Conservation (phyloP, 495 filamentous ascomycete genomes). For the Penicillium macrosclerotiorum region DNA sequence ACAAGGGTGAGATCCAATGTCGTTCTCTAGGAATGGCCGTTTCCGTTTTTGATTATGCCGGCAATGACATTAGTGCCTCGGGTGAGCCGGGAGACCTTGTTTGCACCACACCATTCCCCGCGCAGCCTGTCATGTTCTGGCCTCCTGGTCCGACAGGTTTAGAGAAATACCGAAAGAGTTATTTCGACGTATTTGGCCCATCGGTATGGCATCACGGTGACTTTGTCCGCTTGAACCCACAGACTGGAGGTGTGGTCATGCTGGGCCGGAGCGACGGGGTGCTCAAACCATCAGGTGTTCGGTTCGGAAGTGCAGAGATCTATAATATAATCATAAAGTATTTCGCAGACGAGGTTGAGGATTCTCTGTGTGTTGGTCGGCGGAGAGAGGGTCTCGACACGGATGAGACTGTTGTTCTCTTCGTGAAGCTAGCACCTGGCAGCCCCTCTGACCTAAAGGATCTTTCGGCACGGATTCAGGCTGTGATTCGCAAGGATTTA, state of each 20-base stretch:
- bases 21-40: conserved; percentile 90
- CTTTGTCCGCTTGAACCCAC: conserved; percentile 73
- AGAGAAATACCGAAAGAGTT: conserved; percentile 73
- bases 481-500: conserved; percentile 65
- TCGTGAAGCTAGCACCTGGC: conserved; percentile 64
- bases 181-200: conserved; percentile 77
- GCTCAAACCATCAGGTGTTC: conserved; percentile 80
- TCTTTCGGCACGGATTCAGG: conserved; percentile 59
- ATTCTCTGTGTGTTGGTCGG: conserved; percentile 81
- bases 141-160: conserved; percentile 60
- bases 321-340: conserved; percentile 85
- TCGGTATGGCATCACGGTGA: conserved; percentile 93
- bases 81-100: conserved; percentile 87
- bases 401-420: conserved; percentile 85
- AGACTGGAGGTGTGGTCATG: conserved; percentile 79
- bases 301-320: conserved; percentile 88
- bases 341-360: conserved; percentile 73
- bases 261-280: conserved; percentile 88
- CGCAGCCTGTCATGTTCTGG: conserved; percentile 88
- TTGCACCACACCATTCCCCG: conserved; percentile 82
- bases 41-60: conserved; percentile 65
- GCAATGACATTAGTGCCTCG: conserved; percentile 45
- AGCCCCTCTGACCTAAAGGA: conserved; percentile 27
- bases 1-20: conserved; percentile 86
- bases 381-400: conserved; percentile 63